Percentiles rank a stretch among this genome's conserved stretches.
Conservation (phyloP, 2,329 filamentous ascomycete genomes). For the Cladosporium sp. region DNA sequence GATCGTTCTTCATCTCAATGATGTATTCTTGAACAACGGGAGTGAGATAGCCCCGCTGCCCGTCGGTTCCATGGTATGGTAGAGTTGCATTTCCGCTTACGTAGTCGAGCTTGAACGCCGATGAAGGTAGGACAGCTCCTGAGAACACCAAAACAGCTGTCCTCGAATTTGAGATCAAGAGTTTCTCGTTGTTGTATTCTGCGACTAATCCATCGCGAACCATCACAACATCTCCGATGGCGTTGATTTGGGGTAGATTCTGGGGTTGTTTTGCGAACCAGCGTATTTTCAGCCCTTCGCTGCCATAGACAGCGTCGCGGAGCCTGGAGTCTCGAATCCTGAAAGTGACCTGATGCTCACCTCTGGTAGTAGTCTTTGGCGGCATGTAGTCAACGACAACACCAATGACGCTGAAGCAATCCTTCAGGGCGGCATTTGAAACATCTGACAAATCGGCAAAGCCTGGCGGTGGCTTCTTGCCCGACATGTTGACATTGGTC, state of each 20-base stretch:
- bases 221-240: constrained; percentile 61
- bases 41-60: constrained; percentile 17
- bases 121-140: constrained; percentile 21
- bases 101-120: constrained; percentile 25
- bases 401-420: constrained; percentile 60
- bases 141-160: constrained; percentile 26
- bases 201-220: constrained; percentile 41
- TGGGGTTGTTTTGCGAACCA: constrained; percentile 53
- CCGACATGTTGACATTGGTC: not conserved
- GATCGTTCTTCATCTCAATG: constrained; percentile 25
- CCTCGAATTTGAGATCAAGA: constrained; percentile 23
- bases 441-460: constrained; percentile 26
- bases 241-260: constrained; percentile 37
- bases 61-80: constrained; percentile 7
- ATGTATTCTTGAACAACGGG: constrained; percentile 31
- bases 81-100: constrained; percentile 19
- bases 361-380: constrained; percentile 48
- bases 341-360: constrained; percentile 32
- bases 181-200: constrained; percentile 15
- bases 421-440: constrained; percentile 13
- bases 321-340: constrained; percentile 35
- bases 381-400: constrained; percentile 63
- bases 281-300: constrained; percentile 41
- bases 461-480: constrained; percentile 16
- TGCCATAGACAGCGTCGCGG: constrained; percentile 14